phyloP scores from a whole-genome alignment of 2,329 filamentous ascomycete species.

The Coniochaeta sp. region DNA sequence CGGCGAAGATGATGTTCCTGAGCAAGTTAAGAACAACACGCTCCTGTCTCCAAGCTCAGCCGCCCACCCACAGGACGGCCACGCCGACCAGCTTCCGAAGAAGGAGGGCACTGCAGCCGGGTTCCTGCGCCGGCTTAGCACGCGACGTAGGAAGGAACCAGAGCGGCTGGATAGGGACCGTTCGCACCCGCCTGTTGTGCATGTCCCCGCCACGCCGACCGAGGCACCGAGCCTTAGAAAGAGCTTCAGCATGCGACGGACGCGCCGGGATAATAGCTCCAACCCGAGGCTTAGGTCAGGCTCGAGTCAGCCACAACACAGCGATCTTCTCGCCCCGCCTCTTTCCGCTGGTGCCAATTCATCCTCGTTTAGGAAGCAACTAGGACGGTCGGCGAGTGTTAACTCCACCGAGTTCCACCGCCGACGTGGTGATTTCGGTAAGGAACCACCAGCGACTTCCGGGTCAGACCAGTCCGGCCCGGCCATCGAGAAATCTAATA shows the following conservation, averaged over 20 bases:
- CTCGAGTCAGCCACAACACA: conserved; percentile 65
- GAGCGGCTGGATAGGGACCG: conserved; percentile 56
- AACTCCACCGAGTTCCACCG: conserved; percentile 78
- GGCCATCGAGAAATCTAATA: conserved; percentile 42
- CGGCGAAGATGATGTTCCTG: conserved; percentile 83
- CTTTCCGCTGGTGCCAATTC: conserved; percentile 49
- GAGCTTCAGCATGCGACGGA: conserved; percentile 75
- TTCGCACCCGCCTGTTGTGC: conserved; percentile 65
- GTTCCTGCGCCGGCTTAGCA: conserved; percentile 84
- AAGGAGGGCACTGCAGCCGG: conserved; percentile 85
- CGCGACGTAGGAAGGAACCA: conserved; percentile 61
- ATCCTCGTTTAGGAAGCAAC: conserved; percentile 57
- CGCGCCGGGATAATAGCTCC: conserved; percentile 47
- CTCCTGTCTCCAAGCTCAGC: conserved; percentile 42
- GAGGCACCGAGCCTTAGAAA: conserved; percentile 62
- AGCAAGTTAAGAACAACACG: conserved; percentile 62
- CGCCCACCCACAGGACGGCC: conserved; percentile 44
- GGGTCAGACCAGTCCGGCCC: conserved; percentile 67
- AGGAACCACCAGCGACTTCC: conserved; percentile 67
- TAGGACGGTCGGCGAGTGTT: conserved; percentile 85
- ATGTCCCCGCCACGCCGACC: conserved; percentile 64
- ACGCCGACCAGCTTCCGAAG: conserved; percentile 53
- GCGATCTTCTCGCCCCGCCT: conserved; percentile 71
- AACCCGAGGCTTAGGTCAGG: conserved; percentile 41
- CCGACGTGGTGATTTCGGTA: conserved; percentile 39